Evolutionary conservation across 305 asterid genomes (phyloP).

Genomic region (Fraxinus albicans): DNA sequence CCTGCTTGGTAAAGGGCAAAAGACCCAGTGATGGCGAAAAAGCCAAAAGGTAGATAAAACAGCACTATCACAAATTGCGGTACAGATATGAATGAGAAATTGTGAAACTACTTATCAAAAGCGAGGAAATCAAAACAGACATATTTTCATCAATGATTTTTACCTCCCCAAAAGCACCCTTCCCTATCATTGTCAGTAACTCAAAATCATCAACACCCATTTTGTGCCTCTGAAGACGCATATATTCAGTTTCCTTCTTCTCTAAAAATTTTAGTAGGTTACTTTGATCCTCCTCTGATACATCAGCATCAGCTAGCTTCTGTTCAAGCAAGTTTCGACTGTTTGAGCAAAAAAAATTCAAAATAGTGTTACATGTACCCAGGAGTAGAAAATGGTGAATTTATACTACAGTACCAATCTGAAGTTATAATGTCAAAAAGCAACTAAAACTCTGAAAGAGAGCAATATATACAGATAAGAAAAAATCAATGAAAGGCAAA

Average conservation of each 20-base stretch:
- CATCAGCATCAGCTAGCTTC: conserved; percentile 98
- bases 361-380: conserved; percentile 1
- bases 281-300: conserved; percentile 94
- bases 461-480: conserved; percentile 9
- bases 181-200: conserved; percentile 91
- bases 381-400: neutral
- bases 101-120: neutral
- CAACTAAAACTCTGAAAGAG: neutral
- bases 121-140: conserved; percentile 6
- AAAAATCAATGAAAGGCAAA: neutral
- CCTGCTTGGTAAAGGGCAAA: neutral
- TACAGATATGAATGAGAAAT: conserved; percentile 2
- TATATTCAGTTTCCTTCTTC: conserved; percentile 96
- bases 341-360: conserved; percentile 27
- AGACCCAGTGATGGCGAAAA: neutral
- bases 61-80: conserved; percentile 1
- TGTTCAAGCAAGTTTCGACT: conserved; percentile 80
- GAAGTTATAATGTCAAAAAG: neutral
- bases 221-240: conserved; percentile 98
- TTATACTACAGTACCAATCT: neutral
- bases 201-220: conserved; percentile 96
- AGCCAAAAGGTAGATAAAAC: neutral
- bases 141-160: conserved; percentile 11
- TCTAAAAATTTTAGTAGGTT: conserved; percentile 82
- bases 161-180: conserved; percentile 99